These are phyloP conservation scores for Penicillium silybi DNA, from an alignment of 495 filamentous ascomycete species.

Conservation along the genomic window DNA sequence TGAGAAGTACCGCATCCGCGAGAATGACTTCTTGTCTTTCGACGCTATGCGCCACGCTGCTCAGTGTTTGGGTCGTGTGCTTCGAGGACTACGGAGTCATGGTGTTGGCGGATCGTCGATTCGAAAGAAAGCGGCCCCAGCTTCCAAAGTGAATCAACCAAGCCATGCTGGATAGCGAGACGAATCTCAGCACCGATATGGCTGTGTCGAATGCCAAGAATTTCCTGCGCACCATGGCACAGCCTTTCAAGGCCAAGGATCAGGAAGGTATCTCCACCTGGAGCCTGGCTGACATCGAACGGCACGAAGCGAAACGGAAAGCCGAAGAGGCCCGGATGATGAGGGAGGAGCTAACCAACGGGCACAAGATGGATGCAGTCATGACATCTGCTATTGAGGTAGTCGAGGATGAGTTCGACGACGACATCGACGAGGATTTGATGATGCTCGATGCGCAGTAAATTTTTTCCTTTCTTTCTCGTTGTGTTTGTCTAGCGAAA, in stretches of 20 bases:
- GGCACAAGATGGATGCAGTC: constrained; percentile 20
- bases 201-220: constrained; percentile 79
- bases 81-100: constrained; percentile 98
- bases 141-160: constrained; percentile 97
- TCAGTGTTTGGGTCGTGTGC: constrained; percentile 93
- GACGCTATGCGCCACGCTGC: constrained; percentile 98
- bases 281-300: constrained; percentile 71
- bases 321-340: constrained; percentile 59
- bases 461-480: constrained; percentile 5
- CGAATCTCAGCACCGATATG: constrained; percentile 92
- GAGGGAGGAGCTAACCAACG: constrained; percentile 26
- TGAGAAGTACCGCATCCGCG: constrained; percentile 93
- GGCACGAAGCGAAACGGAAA: constrained; percentile 66
- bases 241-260: constrained; percentile 76
- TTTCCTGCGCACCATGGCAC: constrained; percentile 88
- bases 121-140: constrained; percentile 82
- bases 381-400: constrained; percentile 17
- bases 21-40: constrained; percentile 98
- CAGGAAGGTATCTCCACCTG: constrained; percentile 92
- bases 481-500: constrained; percentile 1
- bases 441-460: constrained; percentile 59
- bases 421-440: constrained; percentile 56
- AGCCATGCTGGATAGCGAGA: constrained; percentile 75
- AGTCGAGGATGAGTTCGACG: constrained; percentile 52
- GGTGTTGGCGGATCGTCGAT: constrained; percentile 93